A percentile compares a stretch with the other conserved stretches of the same genome.
phyloP scores from a whole-genome alignment of 768 basidiomycete species.

The Candolleomyces aberdarensis region DNA sequence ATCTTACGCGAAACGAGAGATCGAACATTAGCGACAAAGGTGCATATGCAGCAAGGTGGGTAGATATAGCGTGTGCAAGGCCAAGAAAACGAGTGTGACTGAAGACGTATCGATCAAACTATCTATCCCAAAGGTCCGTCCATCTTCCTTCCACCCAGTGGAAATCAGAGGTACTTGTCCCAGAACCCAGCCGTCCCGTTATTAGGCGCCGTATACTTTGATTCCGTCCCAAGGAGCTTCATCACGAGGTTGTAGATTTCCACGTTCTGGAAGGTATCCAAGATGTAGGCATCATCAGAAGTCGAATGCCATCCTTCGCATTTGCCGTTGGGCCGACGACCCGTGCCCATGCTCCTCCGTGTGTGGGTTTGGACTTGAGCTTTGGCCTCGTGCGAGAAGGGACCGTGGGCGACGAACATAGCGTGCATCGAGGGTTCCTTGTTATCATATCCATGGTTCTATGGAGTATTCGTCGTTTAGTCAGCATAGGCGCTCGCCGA shows the following conservation, averaged over 20 bases:
- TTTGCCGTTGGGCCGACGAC: conserved; percentile 12
- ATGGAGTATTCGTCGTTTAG: neutral
- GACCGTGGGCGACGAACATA: conserved; percentile 90
- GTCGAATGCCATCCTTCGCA: conserved; percentile 66
- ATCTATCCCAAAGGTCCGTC: neutral
- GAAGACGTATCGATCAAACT: neutral
- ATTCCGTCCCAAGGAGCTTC: conserved; percentile 55
- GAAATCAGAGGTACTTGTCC: conserved; percentile 59
- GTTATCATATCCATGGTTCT: conserved; percentile 94
- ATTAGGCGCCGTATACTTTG: conserved; percentile 46
- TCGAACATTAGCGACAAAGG: neutral
- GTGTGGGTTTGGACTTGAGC: conserved; percentile 36
- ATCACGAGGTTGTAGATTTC: conserved; percentile 82
- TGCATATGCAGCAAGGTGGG: neutral
- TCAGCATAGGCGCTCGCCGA: neutral
- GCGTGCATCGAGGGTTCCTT: conserved; percentile 75
- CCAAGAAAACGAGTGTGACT: neutral
- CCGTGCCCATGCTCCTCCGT: conserved; percentile 13
- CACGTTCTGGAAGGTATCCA: conserved; percentile 82
- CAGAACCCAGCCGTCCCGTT: conserved; percentile 86
- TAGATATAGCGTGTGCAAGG: too few species aligned
- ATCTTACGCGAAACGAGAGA: neutral
- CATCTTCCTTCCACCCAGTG: neutral
- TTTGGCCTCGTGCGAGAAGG: conserved; percentile 73
- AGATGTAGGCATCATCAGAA: conserved; percentile 61